Evolutionary conservation across 805 yeast genomes (phyloP).

Genomic region (Wickerhamiella azyma): DNA sequence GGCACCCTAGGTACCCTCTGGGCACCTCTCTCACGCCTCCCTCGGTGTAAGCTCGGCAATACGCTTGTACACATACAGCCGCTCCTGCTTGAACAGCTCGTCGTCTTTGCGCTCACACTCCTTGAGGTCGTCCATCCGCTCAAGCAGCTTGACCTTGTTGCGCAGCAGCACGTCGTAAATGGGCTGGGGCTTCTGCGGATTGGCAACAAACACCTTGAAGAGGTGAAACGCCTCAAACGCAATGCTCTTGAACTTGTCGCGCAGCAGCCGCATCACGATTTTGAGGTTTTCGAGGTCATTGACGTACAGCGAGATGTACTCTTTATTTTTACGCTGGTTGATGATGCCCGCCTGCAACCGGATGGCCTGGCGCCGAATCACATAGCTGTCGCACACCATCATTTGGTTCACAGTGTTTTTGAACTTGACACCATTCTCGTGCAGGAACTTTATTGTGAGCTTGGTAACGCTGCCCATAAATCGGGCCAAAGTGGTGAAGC

Average conservation of each 20-base stretch:
- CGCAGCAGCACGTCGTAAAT: constrained; percentile 70
- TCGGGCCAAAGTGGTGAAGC: constrained; percentile 64
- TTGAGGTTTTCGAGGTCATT: constrained; percentile 73
- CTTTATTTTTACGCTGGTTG: constrained; percentile 54
- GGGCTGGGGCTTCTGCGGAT: constrained; percentile 75
- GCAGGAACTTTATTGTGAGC: constrained; percentile 57
- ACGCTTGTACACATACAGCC: constrained; percentile 62
- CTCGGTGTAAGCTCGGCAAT: constrained; percentile 31
- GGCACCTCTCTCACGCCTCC: not conserved
- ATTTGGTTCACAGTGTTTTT: constrained; percentile 50
- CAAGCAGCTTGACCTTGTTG: constrained; percentile 63
- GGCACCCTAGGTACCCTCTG: no score
- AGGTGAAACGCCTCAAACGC: constrained; percentile 87
- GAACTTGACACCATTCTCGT: constrained; percentile 41
- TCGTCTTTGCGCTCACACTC: constrained; percentile 50
- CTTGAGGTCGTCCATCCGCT: constrained; percentile 48
- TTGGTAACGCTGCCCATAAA: constrained; percentile 56
- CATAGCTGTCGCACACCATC: constrained; percentile 70
- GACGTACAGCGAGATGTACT: constrained; percentile 62
- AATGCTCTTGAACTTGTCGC: constrained; percentile 79
- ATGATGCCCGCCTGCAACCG: constrained; percentile 59
- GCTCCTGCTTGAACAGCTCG: constrained; percentile 58
- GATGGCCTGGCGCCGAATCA: constrained; percentile 81
- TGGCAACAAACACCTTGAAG: constrained; percentile 91
- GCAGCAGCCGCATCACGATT: constrained; percentile 67